Conservation (phyloP, 345 rosid species). For the Aurinia saxatilis region DNA sequence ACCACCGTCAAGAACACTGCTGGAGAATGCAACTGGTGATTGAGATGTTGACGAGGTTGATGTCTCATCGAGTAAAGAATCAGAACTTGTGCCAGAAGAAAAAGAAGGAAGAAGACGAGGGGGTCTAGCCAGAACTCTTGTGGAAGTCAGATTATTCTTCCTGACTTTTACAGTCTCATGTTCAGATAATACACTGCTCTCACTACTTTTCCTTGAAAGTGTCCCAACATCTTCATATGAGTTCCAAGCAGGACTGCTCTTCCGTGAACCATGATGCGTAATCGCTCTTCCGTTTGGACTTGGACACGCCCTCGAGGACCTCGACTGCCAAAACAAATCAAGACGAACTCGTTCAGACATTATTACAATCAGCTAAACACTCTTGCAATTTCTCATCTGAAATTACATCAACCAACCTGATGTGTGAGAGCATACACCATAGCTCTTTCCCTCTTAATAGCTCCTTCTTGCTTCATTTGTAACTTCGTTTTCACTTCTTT, state of each 20-base stretch:
- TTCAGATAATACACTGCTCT: slow-evolving; percentile 30
- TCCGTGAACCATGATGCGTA: slow-evolving; percentile 32
- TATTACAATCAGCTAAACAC: neutral
- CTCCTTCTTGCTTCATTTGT: slow-evolving; percentile 71
- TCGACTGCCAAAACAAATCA: slow-evolving; percentile 36
- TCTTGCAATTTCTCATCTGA: slow-evolving; percentile 12
- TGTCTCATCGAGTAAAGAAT: slow-evolving; percentile 43
- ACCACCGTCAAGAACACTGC: slow-evolving; percentile 34
- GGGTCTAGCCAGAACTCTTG: slow-evolving; percentile 51
- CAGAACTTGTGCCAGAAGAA: slow-evolving; percentile 51
- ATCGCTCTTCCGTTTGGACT: slow-evolving; percentile 45
- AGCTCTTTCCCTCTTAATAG: slow-evolving; percentile 90
- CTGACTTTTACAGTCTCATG: slow-evolving; percentile 47
- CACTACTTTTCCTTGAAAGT: slow-evolving; percentile 47
- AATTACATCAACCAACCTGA: slow-evolving; percentile 37
- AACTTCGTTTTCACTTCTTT: slow-evolving; percentile 61
- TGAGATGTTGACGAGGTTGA: slow-evolving; percentile 54
- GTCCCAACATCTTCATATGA: slow-evolving; percentile 48
- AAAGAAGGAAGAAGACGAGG: slow-evolving; percentile 24
- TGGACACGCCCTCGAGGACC: slow-evolving; percentile 44
- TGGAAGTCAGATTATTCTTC: slow-evolving; percentile 51
- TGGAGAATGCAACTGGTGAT: slow-evolving; percentile 35
- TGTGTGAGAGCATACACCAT: slow-evolving; percentile 58
- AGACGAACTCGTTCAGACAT: slow-evolving; percentile 16
- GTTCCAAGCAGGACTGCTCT: slow-evolving; percentile 45